Evolutionary conservation across 768 basidiomycete genomes (phyloP), one percentile per base, ranked within the genome.

Genomic region (Suillus clintonianus): DNA sequence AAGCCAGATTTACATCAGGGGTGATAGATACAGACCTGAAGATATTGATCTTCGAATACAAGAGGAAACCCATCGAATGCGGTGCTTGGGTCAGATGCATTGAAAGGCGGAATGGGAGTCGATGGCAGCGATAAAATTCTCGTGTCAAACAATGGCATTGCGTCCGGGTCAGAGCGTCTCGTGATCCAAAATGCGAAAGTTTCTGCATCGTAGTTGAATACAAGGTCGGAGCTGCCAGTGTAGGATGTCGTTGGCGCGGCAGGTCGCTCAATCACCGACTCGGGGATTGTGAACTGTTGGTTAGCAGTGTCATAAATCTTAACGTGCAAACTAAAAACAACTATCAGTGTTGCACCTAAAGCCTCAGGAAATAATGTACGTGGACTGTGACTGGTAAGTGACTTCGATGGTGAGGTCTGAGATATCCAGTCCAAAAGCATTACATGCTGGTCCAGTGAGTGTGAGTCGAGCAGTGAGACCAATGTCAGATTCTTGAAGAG

Each of bases 151-250:
- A 91, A 70, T 48, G 84, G 87, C 22, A 68, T 64, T 5, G 77
- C 82, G 43, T 80, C 71, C 3, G 84, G 85, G 22, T 83, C 79
- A 8, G 83, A 82, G 17, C 85, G 82, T 32, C 89, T 84, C 4
- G 87, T 88, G 62, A 91, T 85, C 89, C 89, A 91, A 72, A 90
- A 91, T 0, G 85, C 84, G 72, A 91, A 91, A 0, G 90, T 89
- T 0, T 78, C 75, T 2, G 81, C 14, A 5, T 85, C 78, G 65
- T 85, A 85, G 69, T 90, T 86, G 78, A 91, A 90, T 2, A 85
- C 76, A 5, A 91, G 77, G 68, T 90, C 89, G 3, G 86, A 86
- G 0, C 70, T 74, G 6, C 73, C 60, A 27, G 68, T 74, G 59
- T 77, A 75, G 4, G 75, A 74, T 9, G 65, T 57, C 0, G 67